phyloP scores from a whole-genome alignment of 164 flowering plant species.

The Macadamia integrifolia region DNA sequence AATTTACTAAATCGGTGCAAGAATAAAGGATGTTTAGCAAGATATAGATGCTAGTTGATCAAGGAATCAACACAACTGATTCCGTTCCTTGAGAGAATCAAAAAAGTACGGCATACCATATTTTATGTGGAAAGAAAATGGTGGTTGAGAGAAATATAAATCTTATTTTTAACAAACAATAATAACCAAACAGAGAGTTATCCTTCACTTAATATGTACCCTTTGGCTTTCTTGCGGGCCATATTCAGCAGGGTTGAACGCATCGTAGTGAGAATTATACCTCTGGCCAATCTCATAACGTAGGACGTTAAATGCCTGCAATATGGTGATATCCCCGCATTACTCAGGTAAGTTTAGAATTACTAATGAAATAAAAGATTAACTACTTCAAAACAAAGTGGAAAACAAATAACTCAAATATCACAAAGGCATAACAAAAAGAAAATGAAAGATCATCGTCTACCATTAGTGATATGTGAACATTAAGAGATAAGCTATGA shows the following conservation, averaged over 20 bases:
- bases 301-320: constrained; percentile 88
- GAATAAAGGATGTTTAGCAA: too few species aligned
- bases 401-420: not conserved
- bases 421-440: not conserved
- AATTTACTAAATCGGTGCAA: too few species aligned
- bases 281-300: constrained; percentile 93
- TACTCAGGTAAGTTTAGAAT: constrained; percentile 21
- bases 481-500: constrained; percentile 11
- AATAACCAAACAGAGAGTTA: not conserved
- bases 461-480: constrained; percentile 7
- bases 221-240: constrained; percentile 96
- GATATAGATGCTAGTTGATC: too few species aligned
- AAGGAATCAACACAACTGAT: too few species aligned
- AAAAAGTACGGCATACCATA: too few species aligned
- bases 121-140: too few species aligned
- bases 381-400: constrained; percentile 12
- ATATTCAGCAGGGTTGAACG: constrained; percentile 80
- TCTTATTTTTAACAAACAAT: too few species aligned
- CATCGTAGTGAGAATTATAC: constrained; percentile 86
- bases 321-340: constrained; percentile 36
- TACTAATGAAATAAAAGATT: constrained; percentile 24
- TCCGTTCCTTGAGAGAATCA: too few species aligned
- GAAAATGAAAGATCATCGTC: constrained; percentile 16
- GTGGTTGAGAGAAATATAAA: too few species aligned
- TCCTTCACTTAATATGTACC: constrained; percentile 36